Conservation (phyloP, 2,329 filamentous ascomycete species). For the Colletotrichum sp. region DNA sequence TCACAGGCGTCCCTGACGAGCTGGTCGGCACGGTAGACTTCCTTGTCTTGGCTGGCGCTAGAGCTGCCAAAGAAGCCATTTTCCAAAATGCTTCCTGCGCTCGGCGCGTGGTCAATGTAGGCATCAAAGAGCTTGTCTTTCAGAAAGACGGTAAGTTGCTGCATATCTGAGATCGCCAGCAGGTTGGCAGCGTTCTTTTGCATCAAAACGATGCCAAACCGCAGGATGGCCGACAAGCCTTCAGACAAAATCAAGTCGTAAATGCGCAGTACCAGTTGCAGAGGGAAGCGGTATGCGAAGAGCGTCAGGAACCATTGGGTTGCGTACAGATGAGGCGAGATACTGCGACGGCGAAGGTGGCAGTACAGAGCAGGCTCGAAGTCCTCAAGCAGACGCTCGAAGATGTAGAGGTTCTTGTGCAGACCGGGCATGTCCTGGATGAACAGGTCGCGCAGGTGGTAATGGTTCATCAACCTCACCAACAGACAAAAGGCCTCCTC, state of each 20-base stretch:
- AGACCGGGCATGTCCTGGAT: conserved; percentile 95
- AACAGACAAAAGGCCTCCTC: conserved; percentile 95
- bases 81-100: conserved; percentile 90
- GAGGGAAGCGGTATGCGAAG: conserved; percentile 97
- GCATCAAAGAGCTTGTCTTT: conserved; percentile 96
- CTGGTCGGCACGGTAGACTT: conserved; percentile 92
- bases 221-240: conserved; percentile 89
- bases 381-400: conserved; percentile 92
- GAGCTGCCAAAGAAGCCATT: conserved; percentile 97
- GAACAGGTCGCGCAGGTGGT: conserved; percentile 90
- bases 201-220: conserved; percentile 95
- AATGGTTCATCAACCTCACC: conserved; percentile 95
- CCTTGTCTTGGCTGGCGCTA: conserved; percentile 87
- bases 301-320: conserved; percentile 99
- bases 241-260: conserved; percentile 96
- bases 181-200: conserved; percentile 85
- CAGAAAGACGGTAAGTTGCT: conserved; percentile 83
- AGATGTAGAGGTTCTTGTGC: conserved; percentile 92
- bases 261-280: conserved; percentile 94
- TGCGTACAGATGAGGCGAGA: conserved; percentile 91
- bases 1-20: conserved; percentile 92
- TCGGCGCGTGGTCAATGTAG: conserved; percentile 94
- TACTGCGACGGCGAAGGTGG: conserved; percentile 85
- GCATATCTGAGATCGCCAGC: conserved; percentile 89
- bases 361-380: conserved; percentile 93